Base-by-base conservation (phyloP, 129 eudicot genomes). In the Chrysanthemum makinoi region DNA sequence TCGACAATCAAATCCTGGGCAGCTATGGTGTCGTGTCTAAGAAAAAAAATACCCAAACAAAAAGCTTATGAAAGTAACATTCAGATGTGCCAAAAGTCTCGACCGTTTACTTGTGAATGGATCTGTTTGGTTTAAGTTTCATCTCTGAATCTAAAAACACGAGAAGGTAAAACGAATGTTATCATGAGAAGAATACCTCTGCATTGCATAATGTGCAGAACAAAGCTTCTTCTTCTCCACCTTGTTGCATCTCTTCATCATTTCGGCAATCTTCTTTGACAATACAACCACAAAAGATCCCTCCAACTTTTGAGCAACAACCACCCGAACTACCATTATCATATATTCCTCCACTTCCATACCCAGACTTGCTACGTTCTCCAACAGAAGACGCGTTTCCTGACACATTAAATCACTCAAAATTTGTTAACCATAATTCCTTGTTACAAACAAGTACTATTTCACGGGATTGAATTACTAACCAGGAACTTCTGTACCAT, bases 161-260 rank as follows among this genome's bases (percentile, higher is more conserved):
- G 22, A 50, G 15, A 50, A 50, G 55, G 15, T 50, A 10, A 1
- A 50, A 50, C 2, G n/a, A 6, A 3, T 50, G 9, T 1, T 13
- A 6, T 2, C 1, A 50, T 13, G 9, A 50, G 15, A 18, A 51
- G 8, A 47, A 62, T 81, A 92, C 98, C 96, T 92, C 96, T 16
- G 96, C 96, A 76, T 89, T 86, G 79, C 98, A 92, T 76, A 92
- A 63, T 30, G 98, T 92, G 86, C 98, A 92, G 77, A 86, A 92
- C 56, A 89, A 82, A 73, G 94, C 98, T 48, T 89, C 91, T 69
- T 92, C 95, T 73, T 88, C 96, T 54, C 82, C 95, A 57, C 77
- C 76, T 79, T 75, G 88, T 69, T 91, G 86, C 80, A 80, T 62
- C 65, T 88, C 87, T 70, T 88, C 94, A 64, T 89, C 91, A 33